These are phyloP conservation scores for Colletotrichum abscissum DNA, from an alignment of 2,329 filamentous ascomycete species.

Conservation along the genomic window DNA sequence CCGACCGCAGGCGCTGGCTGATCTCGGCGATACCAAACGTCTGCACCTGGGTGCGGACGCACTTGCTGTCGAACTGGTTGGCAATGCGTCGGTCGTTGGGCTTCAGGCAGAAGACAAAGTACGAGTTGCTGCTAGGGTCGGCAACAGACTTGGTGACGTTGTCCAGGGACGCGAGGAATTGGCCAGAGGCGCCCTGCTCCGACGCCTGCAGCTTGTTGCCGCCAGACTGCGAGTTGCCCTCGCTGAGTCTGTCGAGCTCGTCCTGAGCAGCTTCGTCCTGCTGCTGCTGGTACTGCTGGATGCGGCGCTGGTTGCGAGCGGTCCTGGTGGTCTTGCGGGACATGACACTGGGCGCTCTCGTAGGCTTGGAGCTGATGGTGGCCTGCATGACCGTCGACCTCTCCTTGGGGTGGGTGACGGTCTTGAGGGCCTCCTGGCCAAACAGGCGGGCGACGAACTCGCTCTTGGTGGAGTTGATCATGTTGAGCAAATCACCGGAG, in stretches of 20 bases:
- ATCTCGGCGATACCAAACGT: slow-evolving; percentile 98
- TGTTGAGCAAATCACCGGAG: slow-evolving; percentile 93
- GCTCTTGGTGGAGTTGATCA: slow-evolving; percentile 89
- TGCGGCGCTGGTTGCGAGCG: slow-evolving; percentile 40
- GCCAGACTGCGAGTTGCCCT: slow-evolving; percentile 57
- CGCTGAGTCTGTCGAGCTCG: slow-evolving; percentile 61
- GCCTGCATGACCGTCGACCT: slow-evolving; percentile 93
- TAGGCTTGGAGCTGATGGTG: slow-evolving; percentile 94
- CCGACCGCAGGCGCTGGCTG: slow-evolving; percentile 89
- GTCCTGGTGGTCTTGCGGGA: slow-evolving; percentile 73
- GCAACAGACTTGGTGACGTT: slow-evolving; percentile 90
- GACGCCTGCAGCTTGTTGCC: slow-evolving; percentile 54
- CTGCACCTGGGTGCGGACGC: slow-evolving; percentile 92
- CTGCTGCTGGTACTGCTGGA: slow-evolving; percentile 50
- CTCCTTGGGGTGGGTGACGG: slow-evolving; percentile 92
- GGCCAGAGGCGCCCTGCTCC: slow-evolving; percentile 84
- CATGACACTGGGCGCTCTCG: slow-evolving; percentile 92
- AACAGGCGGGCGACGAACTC: slow-evolving; percentile 91
- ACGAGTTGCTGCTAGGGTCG: slow-evolving; percentile 86
- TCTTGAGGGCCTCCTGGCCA: slow-evolving; percentile 94
- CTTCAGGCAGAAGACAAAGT: slow-evolving; percentile 97
- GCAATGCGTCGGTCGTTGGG: slow-evolving; percentile 97
- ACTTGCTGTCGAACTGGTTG: slow-evolving; percentile 99
- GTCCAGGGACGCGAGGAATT: slow-evolving; percentile 89
- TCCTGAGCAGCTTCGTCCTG: slow-evolving; percentile 52